Evolutionary conservation across 169 alveolate genomes (phyloP).

Genomic region (Perkinsus marinus): DNA sequence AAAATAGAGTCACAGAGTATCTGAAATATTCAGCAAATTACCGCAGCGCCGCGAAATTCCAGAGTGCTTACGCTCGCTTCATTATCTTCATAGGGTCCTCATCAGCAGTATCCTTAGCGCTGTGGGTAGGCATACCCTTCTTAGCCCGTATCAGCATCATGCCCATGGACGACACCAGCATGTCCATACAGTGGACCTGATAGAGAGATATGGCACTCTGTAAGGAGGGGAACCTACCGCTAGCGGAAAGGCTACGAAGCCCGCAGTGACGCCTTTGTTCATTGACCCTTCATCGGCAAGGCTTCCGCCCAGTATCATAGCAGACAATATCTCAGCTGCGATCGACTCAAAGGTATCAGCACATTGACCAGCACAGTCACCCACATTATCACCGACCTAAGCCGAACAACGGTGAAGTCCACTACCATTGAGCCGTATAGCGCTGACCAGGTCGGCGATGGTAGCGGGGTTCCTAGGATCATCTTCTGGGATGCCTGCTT

Average conservation of each 20-base stretch:
- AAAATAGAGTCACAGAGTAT: conserved; percentile 44
- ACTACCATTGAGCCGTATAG: no score
- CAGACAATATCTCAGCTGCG: conserved; percentile 67
- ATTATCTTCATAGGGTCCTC: conserved; percentile 44
- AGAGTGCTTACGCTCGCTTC: conserved; percentile 25
- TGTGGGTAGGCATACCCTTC: conserved; percentile 35
- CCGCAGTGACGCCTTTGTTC: conserved; percentile 22
- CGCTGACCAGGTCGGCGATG: conserved; percentile 57
- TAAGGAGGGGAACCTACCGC: conserved; percentile 18
- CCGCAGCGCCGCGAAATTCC: conserved; percentile 15
- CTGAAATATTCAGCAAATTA: conserved; percentile 22
- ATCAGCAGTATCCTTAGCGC: conserved; percentile 19
- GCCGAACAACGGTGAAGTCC: no score
- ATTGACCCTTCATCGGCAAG: conserved; percentile 48
- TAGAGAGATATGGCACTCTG: not conserved
- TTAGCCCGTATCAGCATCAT: conserved; percentile 41
- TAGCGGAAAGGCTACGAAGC: conserved; percentile 64
- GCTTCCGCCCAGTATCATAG: conserved; percentile 72
- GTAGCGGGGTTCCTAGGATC: conserved; percentile 78
- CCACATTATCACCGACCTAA: conserved; percentile 68
- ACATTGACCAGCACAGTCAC: conserved; percentile 75
- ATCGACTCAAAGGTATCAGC: conserved; percentile 73
- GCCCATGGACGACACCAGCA: conserved; percentile 52
- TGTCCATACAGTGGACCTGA: conserved; percentile 51
- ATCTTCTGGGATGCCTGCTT: conserved; percentile 71